These are phyloP conservation scores for Ophiosphaerella herpotricha DNA, from an alignment of 2,329 filamentous ascomycete genomes.

Conservation along the genomic window DNA sequence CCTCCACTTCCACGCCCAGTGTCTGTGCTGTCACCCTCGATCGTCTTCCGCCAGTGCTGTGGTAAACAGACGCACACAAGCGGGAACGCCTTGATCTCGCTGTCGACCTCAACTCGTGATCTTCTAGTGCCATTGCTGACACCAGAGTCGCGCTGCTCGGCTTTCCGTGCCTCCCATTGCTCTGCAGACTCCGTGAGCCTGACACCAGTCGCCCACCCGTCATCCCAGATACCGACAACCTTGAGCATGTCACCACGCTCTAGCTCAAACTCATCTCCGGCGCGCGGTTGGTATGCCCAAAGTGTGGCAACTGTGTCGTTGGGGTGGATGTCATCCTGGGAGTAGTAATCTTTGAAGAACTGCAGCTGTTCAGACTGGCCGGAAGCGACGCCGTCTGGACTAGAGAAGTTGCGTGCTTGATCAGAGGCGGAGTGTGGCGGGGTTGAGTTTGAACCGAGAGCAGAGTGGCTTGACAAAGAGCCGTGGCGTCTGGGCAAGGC, in stretches of 20 bases:
- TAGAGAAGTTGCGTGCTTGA: conserved; percentile 71
- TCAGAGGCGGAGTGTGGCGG: conserved; percentile 66
- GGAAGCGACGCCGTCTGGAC: conserved; percentile 79
- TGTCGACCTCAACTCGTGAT: conserved; percentile 50
- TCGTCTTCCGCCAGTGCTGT: conserved; percentile 95
- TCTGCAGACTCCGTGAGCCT: conserved; percentile 82
- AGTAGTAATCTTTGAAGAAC: conserved; percentile 99
- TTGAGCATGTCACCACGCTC: conserved; percentile 98
- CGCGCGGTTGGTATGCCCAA: conserved; percentile 96
- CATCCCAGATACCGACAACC: conserved; percentile 97
- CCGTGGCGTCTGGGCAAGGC: conserved; percentile 71
- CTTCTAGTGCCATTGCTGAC: conserved; percentile 75
- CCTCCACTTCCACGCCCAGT: conserved; percentile 39
- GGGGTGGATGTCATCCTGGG: conserved; percentile 91
- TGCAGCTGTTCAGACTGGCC: conserved; percentile 94
- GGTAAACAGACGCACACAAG: conserved; percentile 94
- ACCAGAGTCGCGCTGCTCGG: conserved; percentile 86
- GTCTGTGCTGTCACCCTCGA: conserved; percentile 73
- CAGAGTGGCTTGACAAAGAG: conserved; percentile 86
- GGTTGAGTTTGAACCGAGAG: conserved; percentile 68
- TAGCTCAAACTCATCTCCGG: conserved; percentile 87
- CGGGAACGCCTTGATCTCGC: conserved; percentile 97
- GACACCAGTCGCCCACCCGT: conserved; percentile 96
- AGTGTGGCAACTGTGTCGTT: conserved; percentile 87
- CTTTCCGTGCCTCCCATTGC: conserved; percentile 79